Percentiles rank a stretch among this genome's conserved stretches.
Conservation (phyloP, 805 yeast species). For the Metahyphopichia silvanorum region DNA sequence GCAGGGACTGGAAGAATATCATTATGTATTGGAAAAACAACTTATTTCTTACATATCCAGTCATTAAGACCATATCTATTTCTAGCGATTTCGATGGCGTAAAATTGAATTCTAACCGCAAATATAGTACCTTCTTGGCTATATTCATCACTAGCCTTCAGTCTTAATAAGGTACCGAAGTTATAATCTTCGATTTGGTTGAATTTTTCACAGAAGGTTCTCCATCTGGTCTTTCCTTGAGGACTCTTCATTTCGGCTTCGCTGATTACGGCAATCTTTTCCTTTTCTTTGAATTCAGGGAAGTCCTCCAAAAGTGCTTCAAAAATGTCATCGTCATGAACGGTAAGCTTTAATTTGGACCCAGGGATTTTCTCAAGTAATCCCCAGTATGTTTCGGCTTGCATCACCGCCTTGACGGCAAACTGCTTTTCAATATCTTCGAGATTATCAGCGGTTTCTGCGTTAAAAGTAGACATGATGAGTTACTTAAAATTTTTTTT, state of each 20-base stretch:
- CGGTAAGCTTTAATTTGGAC: constrained; percentile 70
- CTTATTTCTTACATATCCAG: no score
- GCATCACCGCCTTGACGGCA: constrained; percentile 95
- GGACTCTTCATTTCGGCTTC: constrained; percentile 84
- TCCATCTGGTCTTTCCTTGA: constrained; percentile 86
- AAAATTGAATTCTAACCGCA: constrained; percentile 89
- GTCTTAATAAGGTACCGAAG: constrained; percentile 90
- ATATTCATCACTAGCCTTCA: constrained; percentile 70
- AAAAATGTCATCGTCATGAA: constrained; percentile 68
- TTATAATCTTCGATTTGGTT: constrained; percentile 89
- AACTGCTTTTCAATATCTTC: constrained; percentile 92
- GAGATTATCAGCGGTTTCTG: constrained; percentile 90
- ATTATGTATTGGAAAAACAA: no score
- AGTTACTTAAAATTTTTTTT: constrained; percentile 4
- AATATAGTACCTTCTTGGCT: constrained; percentile 81
- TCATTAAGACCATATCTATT: constrained; percentile 88
- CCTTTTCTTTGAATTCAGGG: constrained; percentile 80
- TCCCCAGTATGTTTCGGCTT: constrained; percentile 92
- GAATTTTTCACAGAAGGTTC: constrained; percentile 77
- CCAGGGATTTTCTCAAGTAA: constrained; percentile 73
- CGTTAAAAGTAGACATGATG: constrained; percentile 55
- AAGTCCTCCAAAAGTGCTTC: constrained; percentile 60
- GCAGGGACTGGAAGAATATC: no score
- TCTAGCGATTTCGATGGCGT: constrained; percentile 92
- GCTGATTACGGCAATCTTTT: constrained; percentile 50